Evolutionary conservation across 2,329 filamentous ascomycete species (phyloP).

Genomic region (Bipolaris victoriae): DNA sequence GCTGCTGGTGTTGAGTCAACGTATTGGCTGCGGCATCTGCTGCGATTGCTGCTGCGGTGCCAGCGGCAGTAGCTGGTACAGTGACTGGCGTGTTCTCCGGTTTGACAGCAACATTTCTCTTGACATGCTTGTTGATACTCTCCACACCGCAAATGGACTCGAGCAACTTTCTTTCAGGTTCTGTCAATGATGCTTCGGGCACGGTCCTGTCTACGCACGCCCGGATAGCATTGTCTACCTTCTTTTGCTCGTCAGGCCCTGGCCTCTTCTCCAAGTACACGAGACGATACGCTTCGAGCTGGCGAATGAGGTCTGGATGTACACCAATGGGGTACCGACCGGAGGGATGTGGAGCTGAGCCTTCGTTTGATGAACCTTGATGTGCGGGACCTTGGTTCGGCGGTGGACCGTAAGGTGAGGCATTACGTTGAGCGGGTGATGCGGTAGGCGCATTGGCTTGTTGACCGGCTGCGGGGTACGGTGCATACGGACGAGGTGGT

Average conservation of each 20-base stretch:
- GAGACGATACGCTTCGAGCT: constrained; percentile 44
- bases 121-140: constrained; percentile 24
- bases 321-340: constrained; percentile 40
- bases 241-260: constrained; percentile 34
- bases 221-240: constrained; percentile 44
- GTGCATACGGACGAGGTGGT: constrained; percentile 36
- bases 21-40: constrained; percentile 39
- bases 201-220: constrained; percentile 39
- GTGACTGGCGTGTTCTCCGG: constrained; percentile 17
- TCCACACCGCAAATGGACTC: constrained; percentile 33
- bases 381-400: constrained; percentile 16
- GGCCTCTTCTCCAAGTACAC: constrained; percentile 36
- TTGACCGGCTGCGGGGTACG: constrained; percentile 34
- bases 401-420: constrained; percentile 19
- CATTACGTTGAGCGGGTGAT: constrained; percentile 17
- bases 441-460: constrained; percentile 22
- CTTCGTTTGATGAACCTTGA: constrained; percentile 10
- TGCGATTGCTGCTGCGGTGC: constrained; percentile 43
- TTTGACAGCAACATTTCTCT: constrained; percentile 18
- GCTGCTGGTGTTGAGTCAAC: constrained; percentile 5
- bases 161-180: constrained; percentile 32
- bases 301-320: constrained; percentile 37
- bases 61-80: constrained; percentile 27
- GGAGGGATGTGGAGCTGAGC: constrained; percentile 28
- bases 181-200: constrained; percentile 30